These are phyloP conservation scores for Diplodia seriata DNA, from an alignment of 2,329 filamentous ascomycete species.

Conservation along the genomic window DNA sequence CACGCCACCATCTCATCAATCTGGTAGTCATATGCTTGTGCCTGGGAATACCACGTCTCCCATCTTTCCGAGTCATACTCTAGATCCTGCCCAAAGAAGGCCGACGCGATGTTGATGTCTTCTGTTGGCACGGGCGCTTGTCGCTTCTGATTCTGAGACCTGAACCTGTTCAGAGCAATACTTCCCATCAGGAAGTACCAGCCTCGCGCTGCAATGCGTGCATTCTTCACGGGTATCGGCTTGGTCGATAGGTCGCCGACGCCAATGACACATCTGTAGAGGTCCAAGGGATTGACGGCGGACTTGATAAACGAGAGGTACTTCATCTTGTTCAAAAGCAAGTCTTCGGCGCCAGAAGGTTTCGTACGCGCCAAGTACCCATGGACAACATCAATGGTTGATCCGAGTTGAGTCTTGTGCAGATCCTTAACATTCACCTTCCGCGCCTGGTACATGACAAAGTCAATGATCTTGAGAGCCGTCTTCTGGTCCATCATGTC, in stretches of 20 bases:
- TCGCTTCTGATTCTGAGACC: conserved; percentile 79
- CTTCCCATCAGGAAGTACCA: conserved; percentile 94
- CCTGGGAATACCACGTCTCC: conserved; percentile 90
- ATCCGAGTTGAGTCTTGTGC: conserved; percentile 87
- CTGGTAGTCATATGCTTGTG: conserved; percentile 86
- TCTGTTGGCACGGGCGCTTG: conserved; percentile 80
- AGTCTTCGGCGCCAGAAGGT: conserved; percentile 68
- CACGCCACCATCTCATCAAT: conserved; percentile 86
- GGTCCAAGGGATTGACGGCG: conserved; percentile 78
- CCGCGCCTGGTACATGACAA: conserved; percentile 79
- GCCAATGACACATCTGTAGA: conserved; percentile 83
- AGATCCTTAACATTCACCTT: conserved; percentile 90
- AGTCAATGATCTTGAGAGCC: conserved; percentile 81
- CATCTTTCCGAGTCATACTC: conserved; percentile 83
- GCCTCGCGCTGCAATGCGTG: conserved; percentile 74
- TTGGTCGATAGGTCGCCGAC: conserved; percentile 60
- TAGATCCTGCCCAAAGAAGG: conserved; percentile 80
- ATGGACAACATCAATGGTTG: conserved; percentile 91
- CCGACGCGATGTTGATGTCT: conserved; percentile 81
- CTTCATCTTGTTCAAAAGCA: conserved; percentile 86
- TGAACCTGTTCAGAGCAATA: conserved; percentile 86
- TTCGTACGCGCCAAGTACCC: conserved; percentile 80
- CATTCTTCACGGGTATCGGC: conserved; percentile 68
- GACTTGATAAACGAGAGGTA: conserved; percentile 82
- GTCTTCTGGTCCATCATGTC: conserved; percentile 80